These are phyloP conservation scores for Phytophthora pini DNA, from an alignment of 352 stramenopile genomes.

Conservation along the genomic window DNA sequence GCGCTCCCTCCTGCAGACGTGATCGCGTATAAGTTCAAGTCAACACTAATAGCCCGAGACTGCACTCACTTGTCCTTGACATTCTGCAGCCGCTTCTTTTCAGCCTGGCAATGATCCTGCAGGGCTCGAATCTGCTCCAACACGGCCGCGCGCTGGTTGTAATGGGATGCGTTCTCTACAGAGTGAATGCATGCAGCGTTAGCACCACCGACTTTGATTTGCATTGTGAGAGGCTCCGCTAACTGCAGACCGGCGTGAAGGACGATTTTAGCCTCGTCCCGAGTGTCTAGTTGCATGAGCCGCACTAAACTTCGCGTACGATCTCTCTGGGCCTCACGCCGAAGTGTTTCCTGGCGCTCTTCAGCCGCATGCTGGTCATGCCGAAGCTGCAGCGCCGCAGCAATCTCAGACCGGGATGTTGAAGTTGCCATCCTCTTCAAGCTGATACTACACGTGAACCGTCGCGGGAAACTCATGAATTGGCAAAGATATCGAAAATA, in stretches of 20 bases:
- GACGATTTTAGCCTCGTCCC: slow-evolving; percentile 39
- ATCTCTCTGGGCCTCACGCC: slow-evolving; percentile 35
- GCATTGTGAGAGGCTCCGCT: too few species aligned
- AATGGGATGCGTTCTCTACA: slow-evolving; percentile 38
- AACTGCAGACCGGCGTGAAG: slow-evolving; percentile 40
- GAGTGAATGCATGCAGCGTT: slow-evolving; percentile 4
- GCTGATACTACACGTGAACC: slow-evolving; percentile 8
- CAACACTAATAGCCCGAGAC: not conserved
- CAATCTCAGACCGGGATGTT: slow-evolving; percentile 35
- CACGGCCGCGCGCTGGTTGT: slow-evolving; percentile 45
- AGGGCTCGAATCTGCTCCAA: slow-evolving; percentile 42
- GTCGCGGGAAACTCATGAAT: slow-evolving; percentile 15
- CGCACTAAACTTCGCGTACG: slow-evolving; percentile 58
- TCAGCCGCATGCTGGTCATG: slow-evolving; percentile 10
- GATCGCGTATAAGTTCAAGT: slow-evolving; percentile 5
- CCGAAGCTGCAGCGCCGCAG: slow-evolving; percentile 41
- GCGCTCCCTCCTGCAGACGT: slow-evolving; percentile 45
- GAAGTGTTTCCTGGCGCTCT: slow-evolving; percentile 24
- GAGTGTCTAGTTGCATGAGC: slow-evolving; percentile 57
- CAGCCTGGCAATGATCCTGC: slow-evolving; percentile 45
- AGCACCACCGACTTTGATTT: slow-evolving; percentile 18
- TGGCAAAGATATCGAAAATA: slow-evolving; percentile 16
- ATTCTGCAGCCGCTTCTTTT: slow-evolving; percentile 52
- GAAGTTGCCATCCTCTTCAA: slow-evolving; percentile 23
- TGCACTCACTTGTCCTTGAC: slow-evolving; percentile 62